Evolutionary conservation across 441 rosid genomes (phyloP).

Genomic region (Populus tomentosa): DNA sequence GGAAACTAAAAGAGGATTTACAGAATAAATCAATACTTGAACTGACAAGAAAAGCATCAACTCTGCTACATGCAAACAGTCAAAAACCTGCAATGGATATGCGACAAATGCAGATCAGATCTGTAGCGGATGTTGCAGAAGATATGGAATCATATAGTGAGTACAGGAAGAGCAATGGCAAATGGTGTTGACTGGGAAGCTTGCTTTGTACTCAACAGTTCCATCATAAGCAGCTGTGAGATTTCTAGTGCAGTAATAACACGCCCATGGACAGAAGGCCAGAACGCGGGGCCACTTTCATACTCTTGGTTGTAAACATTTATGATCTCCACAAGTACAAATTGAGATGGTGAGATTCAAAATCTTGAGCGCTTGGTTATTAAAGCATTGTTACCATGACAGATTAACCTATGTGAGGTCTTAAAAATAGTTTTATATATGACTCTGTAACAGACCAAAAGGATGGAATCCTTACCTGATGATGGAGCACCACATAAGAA

Average conservation of each 20-base stretch:
- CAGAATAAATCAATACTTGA: too few relatives aligned
- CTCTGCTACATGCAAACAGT: too few relatives aligned
- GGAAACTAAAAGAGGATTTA: too few relatives aligned
- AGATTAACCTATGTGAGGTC: too few relatives aligned
- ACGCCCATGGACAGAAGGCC: slow-evolving; percentile 93
- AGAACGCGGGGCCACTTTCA: slow-evolving; percentile 60
- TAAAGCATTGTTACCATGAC: too few relatives aligned
- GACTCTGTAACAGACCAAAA: background rate
- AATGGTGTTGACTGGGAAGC: slow-evolving; percentile 40
- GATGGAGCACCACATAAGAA: slow-evolving; percentile 60
- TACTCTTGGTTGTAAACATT: slow-evolving; percentile 51
- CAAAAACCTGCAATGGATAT: slow-evolving; percentile 72
- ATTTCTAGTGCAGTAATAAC: slow-evolving; percentile 57
- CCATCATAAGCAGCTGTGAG: slow-evolving; percentile 81
- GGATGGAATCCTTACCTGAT: slow-evolving; percentile 50
- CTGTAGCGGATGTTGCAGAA: slow-evolving; percentile 83
- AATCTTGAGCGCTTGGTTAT: too few relatives aligned
- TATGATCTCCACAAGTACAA: slow-evolving; percentile 47
- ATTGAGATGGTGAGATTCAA: too few relatives aligned
- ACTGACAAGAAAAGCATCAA: too few relatives aligned
- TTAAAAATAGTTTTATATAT: too few relatives aligned
- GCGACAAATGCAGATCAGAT: slow-evolving; percentile 78
- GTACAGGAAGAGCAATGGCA: slow-evolving; percentile 65
- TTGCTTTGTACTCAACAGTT: slow-evolving; percentile 74
- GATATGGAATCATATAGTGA: slow-evolving; percentile 77